phyloP scores from a whole-genome alignment of 23 red algal genomes.

The Agarophyton chilense region DNA sequence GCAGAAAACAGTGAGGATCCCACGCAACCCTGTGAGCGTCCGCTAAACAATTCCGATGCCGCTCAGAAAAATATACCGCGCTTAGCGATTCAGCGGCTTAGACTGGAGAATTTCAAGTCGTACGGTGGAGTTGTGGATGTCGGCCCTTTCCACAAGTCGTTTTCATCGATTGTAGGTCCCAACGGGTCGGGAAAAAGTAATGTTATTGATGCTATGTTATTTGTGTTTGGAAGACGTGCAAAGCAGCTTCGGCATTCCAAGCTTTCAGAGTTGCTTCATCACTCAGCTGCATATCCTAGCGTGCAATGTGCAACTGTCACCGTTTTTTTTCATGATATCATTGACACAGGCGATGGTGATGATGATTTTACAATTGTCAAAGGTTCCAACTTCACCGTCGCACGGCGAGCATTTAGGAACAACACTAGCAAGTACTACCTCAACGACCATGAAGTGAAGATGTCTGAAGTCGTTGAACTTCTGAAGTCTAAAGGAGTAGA shows the following conservation, averaged over 20 bases:
- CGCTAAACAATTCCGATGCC: neutral
- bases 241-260: slow-evolving; percentile 90
- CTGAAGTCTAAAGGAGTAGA: slow-evolving; percentile 90
- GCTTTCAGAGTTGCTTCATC: slow-evolving; percentile 91
- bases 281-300: slow-evolving; percentile 67
- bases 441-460: slow-evolving; percentile 71
- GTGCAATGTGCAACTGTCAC: slow-evolving; percentile 79
- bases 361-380: slow-evolving; percentile 56
- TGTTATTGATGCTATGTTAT: slow-evolving; percentile 98
- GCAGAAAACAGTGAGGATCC: neutral
- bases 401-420: slow-evolving; percentile 77
- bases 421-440: slow-evolving; percentile 87
- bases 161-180: slow-evolving; percentile 95
- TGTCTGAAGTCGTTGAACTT: slow-evolving; percentile 67
- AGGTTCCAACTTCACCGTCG: slow-evolving; percentile 70
- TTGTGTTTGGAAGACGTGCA: slow-evolving; percentile 96
- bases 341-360: slow-evolving; percentile 79
- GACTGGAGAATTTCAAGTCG: slow-evolving; percentile 96
- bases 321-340: slow-evolving; percentile 89
- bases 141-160: slow-evolving; percentile 95
- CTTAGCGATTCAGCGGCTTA: slow-evolving; percentile 71
- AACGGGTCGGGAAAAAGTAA: slow-evolving; percentile 98
- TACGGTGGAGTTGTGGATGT: slow-evolving; percentile 91
- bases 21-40: neutral
- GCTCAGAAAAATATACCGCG: slow-evolving; percentile 23